A percentile compares a stretch with the other conserved stretches of the same genome.
These are phyloP conservation scores for Amniculicola lignicola DNA, from an alignment of 495 filamentous ascomycete species.

Conservation along the genomic window DNA sequence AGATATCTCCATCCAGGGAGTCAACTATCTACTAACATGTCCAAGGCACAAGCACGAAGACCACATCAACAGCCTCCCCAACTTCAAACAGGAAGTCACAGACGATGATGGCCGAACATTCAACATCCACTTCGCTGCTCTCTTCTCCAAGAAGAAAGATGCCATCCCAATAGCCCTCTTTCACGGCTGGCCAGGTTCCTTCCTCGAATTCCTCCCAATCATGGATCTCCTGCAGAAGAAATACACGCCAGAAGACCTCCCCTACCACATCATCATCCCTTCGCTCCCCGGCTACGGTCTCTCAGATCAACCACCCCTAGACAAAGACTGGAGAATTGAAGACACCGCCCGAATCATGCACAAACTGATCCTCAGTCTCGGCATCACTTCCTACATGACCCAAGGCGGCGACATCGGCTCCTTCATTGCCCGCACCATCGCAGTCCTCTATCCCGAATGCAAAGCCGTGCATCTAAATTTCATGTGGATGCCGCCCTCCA, in stretches of 20 bases:
- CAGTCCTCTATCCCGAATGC: constrained; percentile 42
- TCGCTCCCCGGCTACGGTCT: constrained; percentile 62
- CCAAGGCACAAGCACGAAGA: constrained; percentile 44
- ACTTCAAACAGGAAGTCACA: constrained; percentile 53
- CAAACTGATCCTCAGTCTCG: constrained; percentile 58
- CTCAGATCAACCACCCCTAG: constrained; percentile 47
- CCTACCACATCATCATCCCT: constrained; percentile 66
- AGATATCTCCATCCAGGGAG: background rate
- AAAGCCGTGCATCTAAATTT: constrained; percentile 39
- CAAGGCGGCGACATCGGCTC: constrained; percentile 69
- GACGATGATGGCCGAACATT: constrained; percentile 34
- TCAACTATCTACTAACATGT: background rate
- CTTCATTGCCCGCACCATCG: constrained; percentile 48
- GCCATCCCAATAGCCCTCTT: constrained; percentile 60
- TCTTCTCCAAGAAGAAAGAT: constrained; percentile 57
- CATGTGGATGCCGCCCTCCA: background rate
- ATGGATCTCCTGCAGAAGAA: constrained; percentile 47
- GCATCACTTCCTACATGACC: constrained; percentile 58
- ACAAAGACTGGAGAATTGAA: constrained; percentile 46
- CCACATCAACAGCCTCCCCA: constrained; percentile 60
- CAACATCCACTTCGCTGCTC: constrained; percentile 59
- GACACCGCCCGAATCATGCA: constrained; percentile 52
- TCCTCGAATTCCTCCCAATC: constrained; percentile 53
- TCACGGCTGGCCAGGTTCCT: constrained; percentile 58
- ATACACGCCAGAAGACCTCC: constrained; percentile 55